A percentile compares a stretch with the other conserved stretches of the same genome.
phyloP scores from a whole-genome alignment of 2,329 filamentous ascomycete species.

The Fusarium falciforme region DNA sequence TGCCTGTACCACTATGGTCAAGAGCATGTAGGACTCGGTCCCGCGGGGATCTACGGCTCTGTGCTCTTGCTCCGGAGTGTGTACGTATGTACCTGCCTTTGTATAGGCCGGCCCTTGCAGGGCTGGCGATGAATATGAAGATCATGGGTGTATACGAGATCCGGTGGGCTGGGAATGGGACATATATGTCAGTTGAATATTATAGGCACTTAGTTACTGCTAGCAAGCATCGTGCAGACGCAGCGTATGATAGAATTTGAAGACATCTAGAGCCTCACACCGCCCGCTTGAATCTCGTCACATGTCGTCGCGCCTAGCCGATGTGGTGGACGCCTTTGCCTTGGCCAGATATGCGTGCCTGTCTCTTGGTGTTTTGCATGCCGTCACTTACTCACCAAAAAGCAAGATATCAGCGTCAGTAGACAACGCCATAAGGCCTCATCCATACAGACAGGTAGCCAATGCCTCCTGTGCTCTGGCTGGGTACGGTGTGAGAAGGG shows the following conservation, averaged over 20 bases:
- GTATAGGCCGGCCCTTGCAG: constrained; percentile 28
- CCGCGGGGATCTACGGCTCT: constrained; percentile 13
- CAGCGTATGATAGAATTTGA: constrained; percentile 22
- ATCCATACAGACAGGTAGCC: constrained; percentile 21
- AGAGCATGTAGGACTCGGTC: constrained; percentile 5
- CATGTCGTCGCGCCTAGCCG: neutral
- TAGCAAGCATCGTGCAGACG: constrained; percentile 18
- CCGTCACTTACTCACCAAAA: constrained; percentile 8
- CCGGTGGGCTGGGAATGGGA: constrained; percentile 27
- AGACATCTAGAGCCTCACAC: neutral
- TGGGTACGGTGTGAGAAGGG: constrained; percentile 24
- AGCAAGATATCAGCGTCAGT: constrained; percentile 4
- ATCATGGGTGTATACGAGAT: constrained; percentile 36
- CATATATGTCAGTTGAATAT: constrained; percentile 37
- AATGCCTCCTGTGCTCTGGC: constrained; percentile 8
- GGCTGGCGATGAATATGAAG: constrained; percentile 33
- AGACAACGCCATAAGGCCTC: constrained; percentile 19
- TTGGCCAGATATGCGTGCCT: constrained; percentile 7
- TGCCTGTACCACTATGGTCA: neutral
- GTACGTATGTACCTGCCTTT: constrained; percentile 13
- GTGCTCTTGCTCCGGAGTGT: neutral
- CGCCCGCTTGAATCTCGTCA: neutral
- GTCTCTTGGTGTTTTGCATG: constrained; percentile 9
- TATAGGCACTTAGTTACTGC: constrained; percentile 18
- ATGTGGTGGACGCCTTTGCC: neutral